phyloP scores from a whole-genome alignment of 2,329 filamentous ascomycete species.

The Lizonia empirigonia region DNA sequence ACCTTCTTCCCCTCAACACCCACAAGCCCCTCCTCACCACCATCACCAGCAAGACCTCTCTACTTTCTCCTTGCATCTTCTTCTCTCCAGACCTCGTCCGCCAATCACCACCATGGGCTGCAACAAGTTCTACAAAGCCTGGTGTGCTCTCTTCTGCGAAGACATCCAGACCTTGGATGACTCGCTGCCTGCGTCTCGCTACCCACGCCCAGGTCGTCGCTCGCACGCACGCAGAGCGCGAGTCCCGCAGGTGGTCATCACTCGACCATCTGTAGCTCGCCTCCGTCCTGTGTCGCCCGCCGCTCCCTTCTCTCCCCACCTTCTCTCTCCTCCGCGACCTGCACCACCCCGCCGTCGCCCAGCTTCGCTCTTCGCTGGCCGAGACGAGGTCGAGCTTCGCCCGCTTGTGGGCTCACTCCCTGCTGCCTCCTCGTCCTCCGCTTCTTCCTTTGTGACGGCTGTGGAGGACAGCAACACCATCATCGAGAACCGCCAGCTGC shows the following conservation, averaged over 20 bases:
- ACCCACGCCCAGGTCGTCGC: background rate
- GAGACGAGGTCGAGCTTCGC: background rate
- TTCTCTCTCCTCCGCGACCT: background rate
- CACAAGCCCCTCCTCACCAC: background rate
- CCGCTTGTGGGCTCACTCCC: background rate
- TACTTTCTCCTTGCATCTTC: background rate
- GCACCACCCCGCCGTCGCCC: background rate
- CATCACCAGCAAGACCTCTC: background rate
- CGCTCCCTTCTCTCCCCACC: background rate
- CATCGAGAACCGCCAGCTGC: background rate
- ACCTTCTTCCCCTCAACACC: background rate
- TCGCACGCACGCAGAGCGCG: background rate
- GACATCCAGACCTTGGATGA: background rate
- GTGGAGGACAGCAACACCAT: background rate
- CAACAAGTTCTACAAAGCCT: background rate
- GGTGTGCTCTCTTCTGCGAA: background rate
- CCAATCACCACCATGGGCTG: background rate
- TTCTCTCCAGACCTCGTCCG: background rate
- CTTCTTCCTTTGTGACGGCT: background rate
- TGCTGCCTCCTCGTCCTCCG: background rate
- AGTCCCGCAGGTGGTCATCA: background rate
- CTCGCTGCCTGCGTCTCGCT: background rate
- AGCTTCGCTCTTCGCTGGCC: background rate
- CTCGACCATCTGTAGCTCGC: background rate
- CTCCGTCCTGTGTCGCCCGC: background rate